Evolutionary conservation across 2,329 filamentous ascomycete species (phyloP), one percentile per base, ranked within the genome.

Genomic region (Colletotrichum sp.): DNA sequence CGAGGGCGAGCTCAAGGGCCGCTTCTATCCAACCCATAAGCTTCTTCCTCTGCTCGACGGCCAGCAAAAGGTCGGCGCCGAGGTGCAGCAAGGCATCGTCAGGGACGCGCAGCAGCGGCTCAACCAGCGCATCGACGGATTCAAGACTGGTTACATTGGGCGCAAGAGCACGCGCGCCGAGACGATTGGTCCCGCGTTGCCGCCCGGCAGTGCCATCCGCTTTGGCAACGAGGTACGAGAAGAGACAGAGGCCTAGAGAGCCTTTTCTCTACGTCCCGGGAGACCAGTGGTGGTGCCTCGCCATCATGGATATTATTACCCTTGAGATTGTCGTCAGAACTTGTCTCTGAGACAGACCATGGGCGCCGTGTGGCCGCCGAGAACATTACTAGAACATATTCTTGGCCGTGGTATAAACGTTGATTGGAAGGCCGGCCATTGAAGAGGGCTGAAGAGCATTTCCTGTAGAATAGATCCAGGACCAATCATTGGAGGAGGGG

Each of bases 21-120:
- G 90, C n/a, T 92, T 92, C 83, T 92, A 92, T 82, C 88, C 90
- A 18, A 89, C 89, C n/a, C 83, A 87, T 73, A 85, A 87, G 74
- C 84, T 92, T 44, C 88, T 90, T 82, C 86, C 86, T 18, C 86
- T 91, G 71, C 83, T 91, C 69, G 68, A 76, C 44, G 72, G 73
- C 30, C 65, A 68, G 26, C 32, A 52, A 55, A 63, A 75, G n/a
- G 85, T 89, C 55, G 83, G 84, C 12, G 80, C 79, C 2, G 82
- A 81, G 7, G 87, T 86, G 74, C 81, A 87, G 55, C 81, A 83
- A 49, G 86, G 86, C 55, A 80, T 84, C 44, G 81, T 90, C 32
- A 84, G 86, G 36, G 87, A 89, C 36, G 86, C 87, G 62, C 84
- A 87, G 72, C 83, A 85, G 6, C 88, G 88, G 67, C 85, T 92